A percentile compares a stretch with the other conserved stretches of the same genome.
Evolutionary conservation across 495 filamentous ascomycete species (phyloP).

Genomic region (Podospora bellae-mahoneyi): DNA sequence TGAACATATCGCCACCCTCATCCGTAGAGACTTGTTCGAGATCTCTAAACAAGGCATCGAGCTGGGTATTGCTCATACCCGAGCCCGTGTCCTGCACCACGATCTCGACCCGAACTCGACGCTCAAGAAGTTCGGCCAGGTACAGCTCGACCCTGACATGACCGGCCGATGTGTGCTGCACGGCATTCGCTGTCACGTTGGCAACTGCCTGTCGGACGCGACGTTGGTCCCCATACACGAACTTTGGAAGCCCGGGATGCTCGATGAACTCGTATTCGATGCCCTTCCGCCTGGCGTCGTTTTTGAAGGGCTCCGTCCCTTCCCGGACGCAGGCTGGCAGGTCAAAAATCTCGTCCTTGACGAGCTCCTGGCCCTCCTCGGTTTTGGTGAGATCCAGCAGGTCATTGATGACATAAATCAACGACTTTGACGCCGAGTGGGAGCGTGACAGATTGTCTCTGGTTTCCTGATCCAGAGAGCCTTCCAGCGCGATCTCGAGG

Average conservation of each 20-base stretch:
- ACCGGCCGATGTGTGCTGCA: constrained; percentile 74
- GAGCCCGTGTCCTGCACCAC: constrained; percentile 73
- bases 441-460: constrained; percentile 83
- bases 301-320: constrained; percentile 68
- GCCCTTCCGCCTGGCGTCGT: constrained; percentile 72
- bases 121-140: constrained; percentile 39
- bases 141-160: constrained; percentile 69
- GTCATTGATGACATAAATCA: constrained; percentile 96
- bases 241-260: constrained; percentile 65
- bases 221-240: constrained; percentile 75
- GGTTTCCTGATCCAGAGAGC: constrained; percentile 74
- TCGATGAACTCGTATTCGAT: constrained; percentile 65
- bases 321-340: constrained; percentile 68
- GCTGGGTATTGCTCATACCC: constrained; percentile 68
- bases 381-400: constrained; percentile 87
- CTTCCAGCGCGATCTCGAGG: constrained; percentile 89
- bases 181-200: constrained; percentile 82
- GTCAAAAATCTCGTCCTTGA: constrained; percentile 81
- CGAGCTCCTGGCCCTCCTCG: constrained; percentile 74
- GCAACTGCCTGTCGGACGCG: constrained; percentile 75
- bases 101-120: constrained; percentile 63
- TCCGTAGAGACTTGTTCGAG: constrained; percentile 79
- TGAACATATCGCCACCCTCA: constrained; percentile 39
- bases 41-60: constrained; percentile 79
- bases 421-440: constrained; percentile 91